Percentiles rank a stretch among this genome's conserved stretches.
These are phyloP conservation scores for Polytrichum commune DNA, from an alignment of 225 moss, liverwort and hornwort species.

Conservation along the genomic window DNA sequence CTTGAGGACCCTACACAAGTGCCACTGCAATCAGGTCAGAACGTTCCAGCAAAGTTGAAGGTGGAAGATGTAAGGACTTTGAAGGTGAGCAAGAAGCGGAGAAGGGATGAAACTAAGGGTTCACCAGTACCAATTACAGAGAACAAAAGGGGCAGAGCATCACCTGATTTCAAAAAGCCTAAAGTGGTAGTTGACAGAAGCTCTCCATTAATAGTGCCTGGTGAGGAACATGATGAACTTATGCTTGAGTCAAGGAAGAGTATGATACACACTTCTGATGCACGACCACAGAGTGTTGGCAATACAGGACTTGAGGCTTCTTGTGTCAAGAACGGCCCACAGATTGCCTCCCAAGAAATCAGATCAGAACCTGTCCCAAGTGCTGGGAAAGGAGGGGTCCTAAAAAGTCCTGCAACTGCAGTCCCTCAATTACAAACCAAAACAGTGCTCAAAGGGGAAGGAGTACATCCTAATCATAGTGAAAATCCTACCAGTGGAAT, in stretches of 20 bases:
- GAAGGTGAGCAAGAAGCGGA: conserved; percentile 14
- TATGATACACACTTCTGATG: background rate
- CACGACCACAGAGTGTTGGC: background rate
- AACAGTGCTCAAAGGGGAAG: background rate
- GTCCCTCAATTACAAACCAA: background rate
- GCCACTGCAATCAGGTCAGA: conserved; percentile 8
- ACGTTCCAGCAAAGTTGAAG: conserved; percentile 11
- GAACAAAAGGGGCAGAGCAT: conserved; percentile 2
- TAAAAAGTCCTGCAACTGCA: background rate
- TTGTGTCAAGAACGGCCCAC: background rate
- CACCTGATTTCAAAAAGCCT: conserved; percentile 5
- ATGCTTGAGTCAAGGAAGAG: conserved; percentile 2
- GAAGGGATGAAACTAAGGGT: background rate
- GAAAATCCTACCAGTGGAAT: background rate
- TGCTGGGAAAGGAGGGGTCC: background rate
- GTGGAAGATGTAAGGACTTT: conserved; percentile 15
- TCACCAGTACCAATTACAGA: too few relatives aligned
- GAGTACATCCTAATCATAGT: background rate
- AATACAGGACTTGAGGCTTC: background rate
- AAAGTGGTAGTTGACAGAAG: conserved; percentile 1
- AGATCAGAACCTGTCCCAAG: conserved; percentile 1
- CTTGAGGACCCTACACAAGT: conserved; percentile 8
- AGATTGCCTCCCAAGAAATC: background rate
- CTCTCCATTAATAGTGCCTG: background rate
- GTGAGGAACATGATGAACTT: background rate